Base-by-base conservation (phyloP, 768 basidiomycete genomes). In the Tephrocybe sp. region DNA sequence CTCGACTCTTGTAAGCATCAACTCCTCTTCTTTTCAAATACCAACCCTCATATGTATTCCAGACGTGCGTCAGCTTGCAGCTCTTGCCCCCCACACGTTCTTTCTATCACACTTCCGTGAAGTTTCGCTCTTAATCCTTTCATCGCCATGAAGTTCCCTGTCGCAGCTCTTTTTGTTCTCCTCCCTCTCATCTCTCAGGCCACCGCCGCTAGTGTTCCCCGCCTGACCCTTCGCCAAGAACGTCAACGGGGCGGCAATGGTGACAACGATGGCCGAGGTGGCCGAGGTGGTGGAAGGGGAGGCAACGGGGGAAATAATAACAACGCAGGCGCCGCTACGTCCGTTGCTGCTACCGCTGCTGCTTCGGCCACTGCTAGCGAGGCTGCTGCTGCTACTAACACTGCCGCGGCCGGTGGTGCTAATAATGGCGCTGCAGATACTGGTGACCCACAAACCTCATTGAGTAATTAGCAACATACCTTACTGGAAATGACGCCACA, bases 121-220 rank as follows among this genome's bases (percentile, higher is more conserved):
- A 76, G 74, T 70, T 62, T 52, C 39, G 43, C 54, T 55, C 54
- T 58, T 54, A 45, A 54, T 65, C 58, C 59, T 47, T 60, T 60
- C 61, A 70, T 59, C 57, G 46, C 54, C 58, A 83, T 83, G 80
- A 80, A 75, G 70, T 73, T 77, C 66, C 68, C 73, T 34, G 62
- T 62, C 47, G 62, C 72, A 49, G 66, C 72, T 13, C 50, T 71
- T 37, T 59, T 76, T 51, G 55, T 74, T 55, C 55, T 74, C 51
- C 55, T 75, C 49, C 59, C 74, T 36, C 69, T 78, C 40, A 61
- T 76, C 42, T 59, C 70, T 47, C 59, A 63, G 36, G 75, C 67
- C 47, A 59, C 62, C 24, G 71, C 54, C 31, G 53, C 49, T 13
- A 54, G 42, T 24, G 50, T 59, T 33, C 54, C 69, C 15, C 63